Evolutionary conservation across 2,329 filamentous ascomycete species (phyloP).

Genomic region (Canariomyces notabilis): DNA sequence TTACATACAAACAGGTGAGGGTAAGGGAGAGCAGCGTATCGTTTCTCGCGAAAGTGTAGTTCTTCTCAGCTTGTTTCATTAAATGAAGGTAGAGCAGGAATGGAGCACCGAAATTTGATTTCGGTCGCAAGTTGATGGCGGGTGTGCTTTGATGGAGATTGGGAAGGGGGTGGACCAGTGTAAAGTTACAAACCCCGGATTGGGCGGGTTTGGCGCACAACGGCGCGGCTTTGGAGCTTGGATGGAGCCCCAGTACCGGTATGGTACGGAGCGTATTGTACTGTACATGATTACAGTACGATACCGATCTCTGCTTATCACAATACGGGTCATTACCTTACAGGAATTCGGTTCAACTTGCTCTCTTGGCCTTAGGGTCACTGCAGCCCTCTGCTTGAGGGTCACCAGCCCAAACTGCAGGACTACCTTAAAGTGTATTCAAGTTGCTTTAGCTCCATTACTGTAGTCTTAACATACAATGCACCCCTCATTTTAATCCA

Average conservation of each 20-base stretch:
- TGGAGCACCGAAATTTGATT: slow-evolving; percentile 2
- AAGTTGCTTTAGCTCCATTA: too few species aligned
- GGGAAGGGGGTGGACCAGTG: not conserved
- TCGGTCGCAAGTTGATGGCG: slow-evolving; percentile 3
- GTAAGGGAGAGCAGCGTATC: not conserved
- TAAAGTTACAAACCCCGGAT: slow-evolving; percentile 14
- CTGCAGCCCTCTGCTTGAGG: too few species aligned
- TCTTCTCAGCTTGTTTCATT: not conserved
- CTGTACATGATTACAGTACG: too few species aligned
- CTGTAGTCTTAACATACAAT: too few species aligned
- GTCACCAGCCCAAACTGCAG: too few species aligned
- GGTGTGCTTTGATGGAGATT: slow-evolving; percentile 3
- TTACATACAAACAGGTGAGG: not conserved
- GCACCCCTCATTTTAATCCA: too few species aligned
- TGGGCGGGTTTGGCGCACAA: slow-evolving; percentile 10
- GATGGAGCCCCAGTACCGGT: not conserved
- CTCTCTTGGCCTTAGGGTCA: too few species aligned
- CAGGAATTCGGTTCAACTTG: too few species aligned
- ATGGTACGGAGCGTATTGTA: too few species aligned
- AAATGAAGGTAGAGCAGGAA: not conserved
- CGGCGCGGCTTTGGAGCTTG: not conserved
- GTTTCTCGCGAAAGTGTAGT: not conserved
- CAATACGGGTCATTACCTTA: too few species aligned
- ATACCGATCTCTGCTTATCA: too few species aligned
- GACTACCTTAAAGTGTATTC: too few species aligned